phyloP scores from a whole-genome alignment of 2,329 filamentous ascomycete genomes.

The Xylariaceae sp. region DNA sequence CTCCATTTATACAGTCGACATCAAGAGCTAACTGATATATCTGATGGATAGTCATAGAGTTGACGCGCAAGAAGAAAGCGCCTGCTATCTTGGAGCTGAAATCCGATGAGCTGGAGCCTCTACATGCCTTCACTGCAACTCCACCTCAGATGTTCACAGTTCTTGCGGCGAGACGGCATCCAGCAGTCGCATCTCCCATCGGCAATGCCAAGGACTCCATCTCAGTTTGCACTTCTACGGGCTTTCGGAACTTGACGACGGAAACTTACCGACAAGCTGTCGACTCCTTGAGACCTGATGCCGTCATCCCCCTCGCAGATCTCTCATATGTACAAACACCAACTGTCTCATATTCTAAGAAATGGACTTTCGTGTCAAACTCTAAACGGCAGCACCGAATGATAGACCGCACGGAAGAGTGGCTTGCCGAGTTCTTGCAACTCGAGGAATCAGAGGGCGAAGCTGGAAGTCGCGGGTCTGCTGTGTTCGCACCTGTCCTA shows the following conservation, averaged over 20 bases:
- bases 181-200: constrained; percentile 69
- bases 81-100: constrained; percentile 49
- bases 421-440: constrained; percentile 68
- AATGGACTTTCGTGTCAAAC: constrained; percentile 42
- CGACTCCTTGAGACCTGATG: constrained; percentile 69
- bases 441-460: constrained; percentile 35
- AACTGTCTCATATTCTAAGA: constrained; percentile 58
- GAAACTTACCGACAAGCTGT: constrained; percentile 67
- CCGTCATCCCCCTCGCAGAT: constrained; percentile 77
- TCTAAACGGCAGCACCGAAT: constrained; percentile 78
- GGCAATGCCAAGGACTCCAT: constrained; percentile 70
- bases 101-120: constrained; percentile 43
- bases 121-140: constrained; percentile 76
- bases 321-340: constrained; percentile 50
- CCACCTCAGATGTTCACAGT: constrained; percentile 65
- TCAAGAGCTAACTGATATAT: neutral
- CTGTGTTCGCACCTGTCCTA: constrained; percentile 66
- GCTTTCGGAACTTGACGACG: constrained; percentile 70
- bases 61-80: constrained; percentile 36
- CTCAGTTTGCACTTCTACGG: constrained; percentile 80
- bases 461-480: constrained; percentile 31
- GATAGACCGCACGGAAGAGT: constrained; percentile 80
- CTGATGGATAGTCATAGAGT: constrained; percentile 50
- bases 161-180: constrained; percentile 73
- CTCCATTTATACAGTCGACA: too few species aligned